Conservation (phyloP, 2,329 filamentous ascomycete genomes). For the Davidsoniella virescens region DNA sequence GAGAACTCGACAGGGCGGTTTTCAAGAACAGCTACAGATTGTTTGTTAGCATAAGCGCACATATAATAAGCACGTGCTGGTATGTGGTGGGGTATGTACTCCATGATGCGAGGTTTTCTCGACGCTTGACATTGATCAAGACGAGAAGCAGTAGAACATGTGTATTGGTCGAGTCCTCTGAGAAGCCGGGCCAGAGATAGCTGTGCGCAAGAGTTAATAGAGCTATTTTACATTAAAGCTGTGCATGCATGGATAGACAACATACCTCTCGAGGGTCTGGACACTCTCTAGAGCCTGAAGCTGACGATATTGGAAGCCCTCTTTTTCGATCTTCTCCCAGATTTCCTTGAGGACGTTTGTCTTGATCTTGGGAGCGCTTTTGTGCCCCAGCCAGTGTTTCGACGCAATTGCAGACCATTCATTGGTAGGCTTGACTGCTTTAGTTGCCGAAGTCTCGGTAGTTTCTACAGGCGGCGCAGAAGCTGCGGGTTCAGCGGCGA, state of each 20-base stretch:
- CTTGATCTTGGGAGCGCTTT: constrained; percentile 54
- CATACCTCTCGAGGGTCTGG: constrained; percentile 70
- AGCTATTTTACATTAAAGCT: constrained; percentile 15
- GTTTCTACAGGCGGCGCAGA: constrained; percentile 24
- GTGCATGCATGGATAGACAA: neutral
- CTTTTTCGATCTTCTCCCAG: constrained; percentile 75
- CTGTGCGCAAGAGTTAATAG: constrained; percentile 26
- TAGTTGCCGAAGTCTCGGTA: constrained; percentile 17
- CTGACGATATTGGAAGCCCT: constrained; percentile 60
- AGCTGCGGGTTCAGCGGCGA: constrained; percentile 10
- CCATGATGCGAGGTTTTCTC: constrained; percentile 81
- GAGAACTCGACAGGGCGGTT: constrained; percentile 71
- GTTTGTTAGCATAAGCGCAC: constrained; percentile 7
- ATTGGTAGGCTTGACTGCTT: constrained; percentile 44
- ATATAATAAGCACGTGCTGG: neutral
- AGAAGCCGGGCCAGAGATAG: constrained; percentile 90
- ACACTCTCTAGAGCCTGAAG: constrained; percentile 75
- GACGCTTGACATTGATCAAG: constrained; percentile 73
- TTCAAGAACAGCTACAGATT: constrained; percentile 51
- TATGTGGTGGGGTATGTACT: constrained; percentile 29
- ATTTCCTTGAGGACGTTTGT: constrained; percentile 79
- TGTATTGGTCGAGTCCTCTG: constrained; percentile 74
- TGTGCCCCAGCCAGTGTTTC: constrained; percentile 66
- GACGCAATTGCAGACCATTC: constrained; percentile 63
- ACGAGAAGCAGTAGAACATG: constrained; percentile 78